These are phyloP conservation scores for Serendipita sp. DNA, from an alignment of 768 basidiomycete species.

Conservation along the genomic window DNA sequence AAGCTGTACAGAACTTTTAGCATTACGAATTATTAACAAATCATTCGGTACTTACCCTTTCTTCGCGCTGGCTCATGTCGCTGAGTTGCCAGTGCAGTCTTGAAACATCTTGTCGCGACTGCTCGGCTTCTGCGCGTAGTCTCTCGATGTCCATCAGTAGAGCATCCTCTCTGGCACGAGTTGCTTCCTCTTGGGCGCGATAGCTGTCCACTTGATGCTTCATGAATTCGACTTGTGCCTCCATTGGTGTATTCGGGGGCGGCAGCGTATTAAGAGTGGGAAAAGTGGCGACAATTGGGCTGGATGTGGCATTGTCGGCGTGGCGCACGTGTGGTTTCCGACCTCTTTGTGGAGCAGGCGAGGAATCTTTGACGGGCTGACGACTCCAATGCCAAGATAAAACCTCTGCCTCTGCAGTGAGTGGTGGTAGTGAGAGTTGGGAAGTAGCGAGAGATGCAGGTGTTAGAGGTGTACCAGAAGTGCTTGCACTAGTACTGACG, in stretches of 20 bases:
- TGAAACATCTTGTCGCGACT: not conserved
- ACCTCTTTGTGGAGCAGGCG: not conserved
- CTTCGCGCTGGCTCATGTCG: slow-evolving; percentile 3
- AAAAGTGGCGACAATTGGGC: not conserved
- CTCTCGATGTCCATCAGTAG: not conserved
- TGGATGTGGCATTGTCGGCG: not conserved
- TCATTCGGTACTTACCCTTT: not conserved
- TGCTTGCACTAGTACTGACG: not conserved
- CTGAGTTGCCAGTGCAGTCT: not conserved
- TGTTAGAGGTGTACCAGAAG: not conserved
- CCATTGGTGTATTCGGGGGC: slow-evolving; percentile 1
- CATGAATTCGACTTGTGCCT: slow-evolving; percentile 4
- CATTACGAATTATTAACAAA: not conserved
- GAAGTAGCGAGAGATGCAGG: not conserved
- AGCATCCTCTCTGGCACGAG: not conserved
- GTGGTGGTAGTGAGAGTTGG: not conserved
- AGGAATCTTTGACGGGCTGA: not conserved
- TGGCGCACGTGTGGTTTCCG: not conserved
- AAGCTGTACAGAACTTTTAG: not conserved
- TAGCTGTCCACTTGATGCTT: not conserved
- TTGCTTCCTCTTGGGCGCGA: not conserved
- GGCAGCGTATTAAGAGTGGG: not conserved
- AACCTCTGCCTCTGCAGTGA: not conserved
- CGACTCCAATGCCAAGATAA: not conserved
- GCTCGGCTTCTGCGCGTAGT: not conserved